A percentile compares a stretch with the other conserved stretches of the same genome.
phyloP scores from a whole-genome alignment of 2,329 filamentous ascomycete species.

The Calonectria henricotiae region DNA sequence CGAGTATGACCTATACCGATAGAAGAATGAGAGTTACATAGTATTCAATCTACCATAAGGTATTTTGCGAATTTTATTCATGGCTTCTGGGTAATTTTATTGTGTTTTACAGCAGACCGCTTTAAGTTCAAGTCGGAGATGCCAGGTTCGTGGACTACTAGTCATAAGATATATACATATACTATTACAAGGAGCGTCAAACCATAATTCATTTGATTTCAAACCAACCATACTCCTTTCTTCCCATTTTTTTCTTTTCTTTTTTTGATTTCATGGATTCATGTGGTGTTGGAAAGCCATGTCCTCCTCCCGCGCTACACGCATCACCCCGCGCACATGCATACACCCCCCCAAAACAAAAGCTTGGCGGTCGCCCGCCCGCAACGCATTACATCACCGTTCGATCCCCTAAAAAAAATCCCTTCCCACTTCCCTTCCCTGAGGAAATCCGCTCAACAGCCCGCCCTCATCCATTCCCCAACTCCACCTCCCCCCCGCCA shows the following conservation, averaged over 20 bases:
- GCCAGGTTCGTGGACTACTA: no score
- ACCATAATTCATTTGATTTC: no score
- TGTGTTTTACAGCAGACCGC: no score
- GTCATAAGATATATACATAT: no score
- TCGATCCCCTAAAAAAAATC: slow-evolving; percentile 31
- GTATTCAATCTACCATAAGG: no score
- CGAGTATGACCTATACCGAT: slow-evolving; percentile 55
- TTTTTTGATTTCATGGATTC: no score
- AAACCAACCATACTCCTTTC: no score
- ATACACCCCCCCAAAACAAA: slow-evolving; percentile 27
- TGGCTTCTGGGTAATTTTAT: no score
- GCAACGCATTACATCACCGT: slow-evolving; percentile 53
- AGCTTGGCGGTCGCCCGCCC: neutral
- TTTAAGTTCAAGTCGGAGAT: no score
- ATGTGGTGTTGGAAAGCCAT: neutral
- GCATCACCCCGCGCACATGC: slow-evolving; percentile 45
- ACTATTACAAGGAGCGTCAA: no score
- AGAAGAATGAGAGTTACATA: slow-evolving; percentile 27
- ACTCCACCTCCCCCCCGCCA: neutral
- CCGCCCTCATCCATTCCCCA: neutral
- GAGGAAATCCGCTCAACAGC: slow-evolving; percentile 17
- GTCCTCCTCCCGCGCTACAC: slow-evolving; percentile 42
- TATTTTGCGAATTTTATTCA: no score
- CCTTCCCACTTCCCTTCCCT: slow-evolving; percentile 27
- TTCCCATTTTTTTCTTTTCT: no score